Conservation (phyloP, 768 basidiomycete species). For the Cystobasidium ongulense region DNA sequence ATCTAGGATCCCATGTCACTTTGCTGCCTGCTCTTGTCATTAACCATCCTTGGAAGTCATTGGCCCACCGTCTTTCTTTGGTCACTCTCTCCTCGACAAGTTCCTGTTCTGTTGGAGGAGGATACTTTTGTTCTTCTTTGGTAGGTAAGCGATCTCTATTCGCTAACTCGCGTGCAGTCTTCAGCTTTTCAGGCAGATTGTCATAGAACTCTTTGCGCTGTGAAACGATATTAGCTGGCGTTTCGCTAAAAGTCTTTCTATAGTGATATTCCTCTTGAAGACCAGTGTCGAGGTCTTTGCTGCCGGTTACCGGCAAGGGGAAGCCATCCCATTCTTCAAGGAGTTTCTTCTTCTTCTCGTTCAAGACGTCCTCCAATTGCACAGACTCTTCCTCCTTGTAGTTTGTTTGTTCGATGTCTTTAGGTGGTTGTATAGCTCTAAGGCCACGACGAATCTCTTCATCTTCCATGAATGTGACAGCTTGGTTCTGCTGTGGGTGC, state of each 20-base stretch:
- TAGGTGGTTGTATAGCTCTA: background rate
- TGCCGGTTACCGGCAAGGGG: constrained; percentile 34
- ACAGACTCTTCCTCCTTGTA: constrained; percentile 10
- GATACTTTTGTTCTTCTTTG: constrained; percentile 66
- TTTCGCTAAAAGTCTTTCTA: constrained; percentile 47
- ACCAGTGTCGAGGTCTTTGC: constrained; percentile 69
- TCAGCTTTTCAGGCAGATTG: constrained; percentile 58
- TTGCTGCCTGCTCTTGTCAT: constrained; percentile 59
- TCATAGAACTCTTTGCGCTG: constrained; percentile 67
- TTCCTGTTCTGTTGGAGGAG: constrained; percentile 80
- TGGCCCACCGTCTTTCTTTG: constrained; percentile 79
- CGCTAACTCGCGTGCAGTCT: constrained; percentile 65
- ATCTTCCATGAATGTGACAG: constrained; percentile 33
- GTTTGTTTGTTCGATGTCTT: constrained; percentile 8
- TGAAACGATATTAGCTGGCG: constrained; percentile 50
- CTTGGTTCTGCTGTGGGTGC: constrained; percentile 55
- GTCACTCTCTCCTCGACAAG: constrained; percentile 75
- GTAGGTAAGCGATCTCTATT: constrained; percentile 72
- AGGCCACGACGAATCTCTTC: background rate
- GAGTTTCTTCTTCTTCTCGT: constrained; percentile 26
- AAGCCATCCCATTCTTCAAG: background rate
- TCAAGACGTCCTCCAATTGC: constrained; percentile 8
- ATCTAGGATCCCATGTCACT: constrained; percentile 71
- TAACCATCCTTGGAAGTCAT: constrained; percentile 69
- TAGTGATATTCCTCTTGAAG: constrained; percentile 59